phyloP scores from a whole-genome alignment of 192 early-diverging fungal species.

The Chytriomyces hyalinus region DNA sequence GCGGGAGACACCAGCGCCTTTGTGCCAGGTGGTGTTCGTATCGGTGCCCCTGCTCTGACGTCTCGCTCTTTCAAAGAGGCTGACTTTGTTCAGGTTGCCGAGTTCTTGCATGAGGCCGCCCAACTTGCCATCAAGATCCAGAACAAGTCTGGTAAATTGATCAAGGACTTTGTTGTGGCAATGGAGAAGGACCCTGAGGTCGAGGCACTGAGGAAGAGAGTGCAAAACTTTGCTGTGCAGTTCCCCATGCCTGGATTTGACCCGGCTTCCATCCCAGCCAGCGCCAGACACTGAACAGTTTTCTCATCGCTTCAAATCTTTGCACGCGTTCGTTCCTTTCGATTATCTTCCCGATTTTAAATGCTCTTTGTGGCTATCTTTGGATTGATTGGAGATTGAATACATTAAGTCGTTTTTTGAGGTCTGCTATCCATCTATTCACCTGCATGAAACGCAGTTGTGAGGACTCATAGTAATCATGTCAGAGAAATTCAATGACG shows the following conservation, averaged over 20 bases:
- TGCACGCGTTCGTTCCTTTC: too few relatives aligned
- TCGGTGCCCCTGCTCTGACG: slow-evolving; percentile 94
- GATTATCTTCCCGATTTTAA: too few relatives aligned
- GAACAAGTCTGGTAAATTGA: slow-evolving; percentile 84
- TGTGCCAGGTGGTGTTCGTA: slow-evolving; percentile 96
- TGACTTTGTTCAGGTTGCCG: slow-evolving; percentile 97
- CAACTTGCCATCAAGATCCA: slow-evolving; percentile 90
- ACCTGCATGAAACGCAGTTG: too few relatives aligned
- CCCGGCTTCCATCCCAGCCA: slow-evolving; percentile 52
- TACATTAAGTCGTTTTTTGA: too few relatives aligned
- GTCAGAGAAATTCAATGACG: too few relatives aligned
- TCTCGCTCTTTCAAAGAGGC: slow-evolving; percentile 94
- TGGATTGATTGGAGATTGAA: too few relatives aligned
- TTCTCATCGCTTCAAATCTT: too few relatives aligned
- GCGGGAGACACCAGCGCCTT: slow-evolving; percentile 95
- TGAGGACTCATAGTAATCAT: not conserved
- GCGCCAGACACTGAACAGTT: slow-evolving; percentile 21
- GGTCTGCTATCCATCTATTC: too few relatives aligned
- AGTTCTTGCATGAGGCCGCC: slow-evolving; percentile 93
- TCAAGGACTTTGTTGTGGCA: slow-evolving; percentile 97
- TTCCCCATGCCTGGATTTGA: slow-evolving; percentile 99
- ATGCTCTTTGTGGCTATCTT: too few relatives aligned
- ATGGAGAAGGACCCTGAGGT: slow-evolving; percentile 81
- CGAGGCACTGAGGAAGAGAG: slow-evolving; percentile 79
- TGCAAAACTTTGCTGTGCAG: slow-evolving; percentile 87